These are phyloP conservation scores for Cercospora canescens DNA, from an alignment of 2,329 filamentous ascomycete species.

Conservation along the genomic window DNA sequence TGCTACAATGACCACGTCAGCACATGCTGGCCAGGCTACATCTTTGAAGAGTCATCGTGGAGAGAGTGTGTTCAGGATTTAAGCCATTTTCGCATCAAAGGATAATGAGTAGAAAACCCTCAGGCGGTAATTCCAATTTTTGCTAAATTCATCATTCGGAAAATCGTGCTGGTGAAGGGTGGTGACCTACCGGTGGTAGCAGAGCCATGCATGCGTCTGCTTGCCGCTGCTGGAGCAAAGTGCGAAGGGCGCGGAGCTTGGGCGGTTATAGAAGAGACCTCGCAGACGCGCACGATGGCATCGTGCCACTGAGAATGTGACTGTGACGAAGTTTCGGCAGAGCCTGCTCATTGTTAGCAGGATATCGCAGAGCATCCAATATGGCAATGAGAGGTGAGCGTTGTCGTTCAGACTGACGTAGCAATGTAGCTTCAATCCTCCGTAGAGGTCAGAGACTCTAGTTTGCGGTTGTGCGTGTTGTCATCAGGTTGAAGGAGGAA, in stretches of 20 bases:
- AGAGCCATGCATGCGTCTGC: neutral
- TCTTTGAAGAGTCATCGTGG: neutral
- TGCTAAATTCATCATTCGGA: slow-evolving; percentile 25
- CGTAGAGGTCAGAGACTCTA: slow-evolving; percentile 31
- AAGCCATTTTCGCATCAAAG: slow-evolving; percentile 19
- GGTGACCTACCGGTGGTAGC: neutral
- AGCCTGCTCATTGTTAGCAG: neutral
- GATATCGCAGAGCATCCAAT: neutral
- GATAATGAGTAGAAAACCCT: slow-evolving; percentile 20
- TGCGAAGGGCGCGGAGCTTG: neutral
- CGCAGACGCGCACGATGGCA: neutral
- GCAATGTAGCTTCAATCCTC: slow-evolving; percentile 32
- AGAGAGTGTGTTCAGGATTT: neutral
- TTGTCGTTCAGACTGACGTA: slow-evolving; percentile 30
- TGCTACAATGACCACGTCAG: neutral
- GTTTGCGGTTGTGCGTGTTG: slow-evolving; percentile 31
- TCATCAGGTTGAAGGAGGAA: slow-evolving; percentile 20
- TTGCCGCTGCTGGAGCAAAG: neutral
- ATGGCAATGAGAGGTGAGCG: neutral
- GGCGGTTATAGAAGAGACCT: neutral
- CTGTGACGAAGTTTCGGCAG: neutral
- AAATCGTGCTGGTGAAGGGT: neutral
- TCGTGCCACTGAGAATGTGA: neutral
- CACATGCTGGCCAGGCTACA: neutral
- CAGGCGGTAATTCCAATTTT: slow-evolving; percentile 32